Percentiles rank a stretch among this genome's conserved stretches.
Evolutionary conservation across 192 early-diverging fungal species (phyloP).

Genomic region (Coemansia sp.): DNA sequence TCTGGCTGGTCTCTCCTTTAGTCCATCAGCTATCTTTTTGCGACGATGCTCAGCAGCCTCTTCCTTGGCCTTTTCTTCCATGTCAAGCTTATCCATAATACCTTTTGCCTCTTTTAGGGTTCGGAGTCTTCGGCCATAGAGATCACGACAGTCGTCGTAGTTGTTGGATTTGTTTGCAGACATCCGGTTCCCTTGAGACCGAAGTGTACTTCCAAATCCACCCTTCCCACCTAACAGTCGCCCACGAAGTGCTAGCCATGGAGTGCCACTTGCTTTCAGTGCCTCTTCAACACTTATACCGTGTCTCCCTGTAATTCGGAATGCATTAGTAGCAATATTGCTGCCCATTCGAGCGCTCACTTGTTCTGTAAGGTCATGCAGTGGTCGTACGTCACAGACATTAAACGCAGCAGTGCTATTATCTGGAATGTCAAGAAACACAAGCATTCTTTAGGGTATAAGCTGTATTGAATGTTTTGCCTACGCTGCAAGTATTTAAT

Average conservation of each 20-base stretch:
- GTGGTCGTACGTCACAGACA: slow-evolving; percentile 27
- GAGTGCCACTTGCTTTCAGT: not conserved
- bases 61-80: slow-evolving; percentile 22
- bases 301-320: slow-evolving; percentile 31
- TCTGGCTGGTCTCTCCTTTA: slow-evolving; percentile 61
- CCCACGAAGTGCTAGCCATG: slow-evolving; percentile 27
- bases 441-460: slow-evolving; percentile 20
- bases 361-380: slow-evolving; percentile 25
- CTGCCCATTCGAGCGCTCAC: slow-evolving; percentile 7
- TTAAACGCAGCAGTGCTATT: slow-evolving; percentile 15
- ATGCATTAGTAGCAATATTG: not conserved
- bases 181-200: slow-evolving; percentile 90
- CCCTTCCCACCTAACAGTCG: slow-evolving; percentile 84
- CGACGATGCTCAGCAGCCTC: slow-evolving; percentile 68
- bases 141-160: slow-evolving; percentile 90
- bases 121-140: slow-evolving; percentile 83
- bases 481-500: not conserved
- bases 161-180: slow-evolving; percentile 85
- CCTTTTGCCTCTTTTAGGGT: slow-evolving; percentile 87
- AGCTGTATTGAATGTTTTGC: not conserved
- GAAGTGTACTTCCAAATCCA: slow-evolving; percentile 93
- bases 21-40: slow-evolving; percentile 78
- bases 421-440: slow-evolving; percentile 27
- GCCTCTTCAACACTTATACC: slow-evolving; percentile 25
- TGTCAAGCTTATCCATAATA: slow-evolving; percentile 53